Percentiles rank a stretch among this genome's conserved stretches.
phyloP scores from a whole-genome alignment of 352 stramenopile species.

The Globisporangium nunn region DNA sequence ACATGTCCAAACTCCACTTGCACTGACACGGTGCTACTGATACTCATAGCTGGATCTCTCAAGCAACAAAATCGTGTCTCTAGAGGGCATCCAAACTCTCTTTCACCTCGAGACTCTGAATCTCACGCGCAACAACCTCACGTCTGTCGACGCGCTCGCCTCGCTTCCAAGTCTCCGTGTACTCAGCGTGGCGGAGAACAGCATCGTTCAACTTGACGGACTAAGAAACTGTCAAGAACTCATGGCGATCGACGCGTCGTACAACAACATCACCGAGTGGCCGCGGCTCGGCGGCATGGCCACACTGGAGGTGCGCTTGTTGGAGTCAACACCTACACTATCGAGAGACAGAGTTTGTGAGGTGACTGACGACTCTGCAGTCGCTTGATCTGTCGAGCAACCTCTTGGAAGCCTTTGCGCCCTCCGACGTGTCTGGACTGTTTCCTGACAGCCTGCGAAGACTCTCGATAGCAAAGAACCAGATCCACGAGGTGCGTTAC shows the following conservation, averaged over 20 bases:
- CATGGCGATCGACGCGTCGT: slow-evolving; percentile 44
- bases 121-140: slow-evolving; percentile 42
- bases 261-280: slow-evolving; percentile 55
- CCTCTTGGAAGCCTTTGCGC: slow-evolving; percentile 29
- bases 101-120: slow-evolving; percentile 36
- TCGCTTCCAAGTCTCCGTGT: slow-evolving; percentile 30
- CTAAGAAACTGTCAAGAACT: slow-evolving; percentile 25
- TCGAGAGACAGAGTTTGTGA: neutral
- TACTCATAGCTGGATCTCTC: slow-evolving; percentile 45
- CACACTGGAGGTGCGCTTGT: slow-evolving; percentile 31
- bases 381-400: slow-evolving; percentile 60
- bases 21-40: neutral
- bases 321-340: neutral
- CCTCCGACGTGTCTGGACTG: slow-evolving; percentile 13
- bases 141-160: slow-evolving; percentile 30
- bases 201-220: slow-evolving; percentile 35
- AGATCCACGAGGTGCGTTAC: slow-evolving; percentile 43
- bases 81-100: slow-evolving; percentile 49
- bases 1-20: neutral
- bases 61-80: slow-evolving; percentile 38
- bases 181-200: slow-evolving; percentile 55
- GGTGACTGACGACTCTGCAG: slow-evolving; percentile 14
- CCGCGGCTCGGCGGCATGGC: slow-evolving; percentile 28
- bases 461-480: slow-evolving; percentile 49
- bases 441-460: slow-evolving; percentile 37